These are phyloP conservation scores for Myxozyma udenii DNA, from an alignment of 805 yeast species.

Conservation along the genomic window DNA sequence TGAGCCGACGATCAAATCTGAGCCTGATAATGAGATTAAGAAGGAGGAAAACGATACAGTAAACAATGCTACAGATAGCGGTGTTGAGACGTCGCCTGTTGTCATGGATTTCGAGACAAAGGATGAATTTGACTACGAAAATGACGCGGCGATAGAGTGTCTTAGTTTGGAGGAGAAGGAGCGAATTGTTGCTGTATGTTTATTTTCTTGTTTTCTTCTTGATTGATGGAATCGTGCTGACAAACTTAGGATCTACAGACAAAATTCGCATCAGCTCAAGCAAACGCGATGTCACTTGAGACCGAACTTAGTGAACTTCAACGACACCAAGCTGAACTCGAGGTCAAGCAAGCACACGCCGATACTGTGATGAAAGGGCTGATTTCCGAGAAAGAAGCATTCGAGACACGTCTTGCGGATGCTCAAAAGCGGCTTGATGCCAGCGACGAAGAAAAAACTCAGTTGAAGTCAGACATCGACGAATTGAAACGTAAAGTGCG, in stretches of 20 bases:
- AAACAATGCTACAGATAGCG: not conserved
- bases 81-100: not conserved
- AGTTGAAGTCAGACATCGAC: slow-evolving; percentile 33
- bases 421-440: slow-evolving; percentile 34
- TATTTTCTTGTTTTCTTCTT: too few species aligned
- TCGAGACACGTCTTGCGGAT: slow-evolving; percentile 28
- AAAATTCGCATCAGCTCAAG: not conserved
- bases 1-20: not conserved
- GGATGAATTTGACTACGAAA: not conserved
- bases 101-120: not conserved
- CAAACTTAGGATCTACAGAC: not conserved
- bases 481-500: slow-evolving; percentile 37
- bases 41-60: not conserved
- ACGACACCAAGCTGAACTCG: not conserved
- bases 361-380: not conserved
- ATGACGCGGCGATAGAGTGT: not conserved
- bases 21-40: not conserved
- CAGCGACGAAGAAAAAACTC: slow-evolving; percentile 25
- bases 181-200: not conserved
- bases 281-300: not conserved
- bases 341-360: slow-evolving; percentile 1
- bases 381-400: slow-evolving; percentile 6
- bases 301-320: not conserved
- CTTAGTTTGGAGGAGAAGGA: not conserved
- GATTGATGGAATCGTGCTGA: not conserved